Evolutionary conservation across 768 basidiomycete species (phyloP), one percentile per base, ranked within the genome.

Genomic region (Mycena latifolia): DNA sequence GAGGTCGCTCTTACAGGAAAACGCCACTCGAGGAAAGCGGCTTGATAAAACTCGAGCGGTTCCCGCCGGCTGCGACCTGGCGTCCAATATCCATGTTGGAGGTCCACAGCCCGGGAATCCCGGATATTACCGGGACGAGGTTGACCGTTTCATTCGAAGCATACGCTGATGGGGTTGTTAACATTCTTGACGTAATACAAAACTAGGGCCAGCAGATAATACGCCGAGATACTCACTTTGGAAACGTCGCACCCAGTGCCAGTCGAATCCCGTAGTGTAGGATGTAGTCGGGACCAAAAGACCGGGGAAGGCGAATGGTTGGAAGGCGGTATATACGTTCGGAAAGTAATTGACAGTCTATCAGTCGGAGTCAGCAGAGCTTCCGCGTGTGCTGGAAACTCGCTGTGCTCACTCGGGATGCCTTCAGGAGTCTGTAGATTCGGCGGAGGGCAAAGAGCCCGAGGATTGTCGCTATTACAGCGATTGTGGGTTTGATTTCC

Each of bases 21-120:
- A 77, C 69, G 17, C 29, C 61, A 63, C 76, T 81, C 17, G 76
- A 75, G 22, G 53, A 46, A 53, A 73, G 69, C 2, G 84, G 81
- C 65, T 86, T 86, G 46, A 78, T 58, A 48, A 82, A 85, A 50
- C 71, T 77, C 0, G 76, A 76, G 53, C 79, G 82, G 35, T 79
- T 77, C 2, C 79, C 79, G 4, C 83, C 84, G 1, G 69, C 73
- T 7, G 75, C 71, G 20, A 85, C 77, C 72, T 86, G 85, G 9
- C 84, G 78, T 14, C 78, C 80, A 7, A 86, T 79, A 45, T 86
- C 83, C 24, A 86, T 63, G 61, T 84, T 86, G 18, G 81, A 77
- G 3, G 83, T 83, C 66, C 80, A 83, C 25, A 85, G 72, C 0
- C 71, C 71, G 1, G 83, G 75, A 7, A 64, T 58, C 0, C 85